phyloP scores from a whole-genome alignment of 2,329 filamentous ascomycete genomes.

The Epichloe uncinata region DNA sequence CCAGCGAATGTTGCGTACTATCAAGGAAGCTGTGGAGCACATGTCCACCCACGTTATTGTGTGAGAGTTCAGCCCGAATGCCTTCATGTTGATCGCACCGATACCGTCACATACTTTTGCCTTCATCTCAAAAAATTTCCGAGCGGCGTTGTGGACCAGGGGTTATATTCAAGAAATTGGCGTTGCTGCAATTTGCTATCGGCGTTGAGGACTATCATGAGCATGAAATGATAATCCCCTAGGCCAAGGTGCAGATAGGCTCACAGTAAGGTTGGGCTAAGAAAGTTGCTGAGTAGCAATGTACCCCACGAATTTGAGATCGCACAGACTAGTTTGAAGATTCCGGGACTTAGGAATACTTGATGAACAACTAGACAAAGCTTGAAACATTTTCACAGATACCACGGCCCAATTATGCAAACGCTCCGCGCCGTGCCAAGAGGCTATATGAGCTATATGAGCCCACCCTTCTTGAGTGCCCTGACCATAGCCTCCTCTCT shows the following conservation, averaged over 20 bases:
- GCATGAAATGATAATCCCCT: not conserved
- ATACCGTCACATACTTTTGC: not conserved
- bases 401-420: not conserved
- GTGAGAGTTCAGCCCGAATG: slow-evolving; percentile 12
- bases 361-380: too few species aligned
- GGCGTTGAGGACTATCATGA: not conserved
- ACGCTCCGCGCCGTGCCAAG: not conserved
- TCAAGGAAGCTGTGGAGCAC: slow-evolving; percentile 50
- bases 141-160: not conserved
- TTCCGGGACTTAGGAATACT: too few species aligned
- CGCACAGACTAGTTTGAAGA: too few species aligned
- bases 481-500: slow-evolving; percentile 29
- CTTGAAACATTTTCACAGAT: not conserved
- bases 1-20: slow-evolving; percentile 44
- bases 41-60: slow-evolving; percentile 49
- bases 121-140: not conserved
- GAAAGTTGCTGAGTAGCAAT: not conserved
- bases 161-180: too few species aligned
- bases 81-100: not conserved
- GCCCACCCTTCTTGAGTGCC: slow-evolving; percentile 30
- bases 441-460: slow-evolving; percentile 13
- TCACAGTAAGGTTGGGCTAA: not conserved
- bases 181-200: not conserved
- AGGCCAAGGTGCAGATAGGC: not conserved
- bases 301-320: too few species aligned